Evolutionary conservation across 2,329 filamentous ascomycete genomes (phyloP), one percentile per base, ranked within the genome.

Genomic region (Aureobasidium musti): DNA sequence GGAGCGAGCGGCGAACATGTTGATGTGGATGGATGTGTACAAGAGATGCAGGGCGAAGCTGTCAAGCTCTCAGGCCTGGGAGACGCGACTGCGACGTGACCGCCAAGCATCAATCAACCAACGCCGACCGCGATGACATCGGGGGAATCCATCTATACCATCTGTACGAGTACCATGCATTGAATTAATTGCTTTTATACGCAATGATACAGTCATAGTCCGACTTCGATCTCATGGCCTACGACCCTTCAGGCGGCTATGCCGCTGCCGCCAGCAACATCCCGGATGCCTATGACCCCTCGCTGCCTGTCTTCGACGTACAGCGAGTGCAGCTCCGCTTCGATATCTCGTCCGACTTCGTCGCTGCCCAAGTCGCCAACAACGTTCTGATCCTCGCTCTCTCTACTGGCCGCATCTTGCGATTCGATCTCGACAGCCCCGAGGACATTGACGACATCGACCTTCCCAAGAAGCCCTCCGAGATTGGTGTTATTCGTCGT

Each of bases 371-470:
- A 79, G 94, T 98, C 66, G 93, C 94, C 70, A 98, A 99, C 79
- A 97, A 99, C 82, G 93, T 98, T 69, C 85, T 99, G 67, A 88
- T 98, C 26, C 83, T 99, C 61, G 95, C 95, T 47, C 85, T 99
- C 43, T 94, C 92, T 5, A 97, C 94, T 67, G 92, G 92, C 60
- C 89, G 94, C 72, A 95, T 99, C 70, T 82, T 99, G 68, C 88
- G 95, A 68, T 99, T 99, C 77, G 95, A 98, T 77, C 82, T 98
- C 61, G 92, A 97, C 78, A 91, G 89, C 74, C 91, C 95, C 6
- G 91, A 93, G 75, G 95, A 99, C 78, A 97, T 99, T 74, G 95
- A 99, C 80, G 79, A 99, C 79, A 97, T 99, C 77, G 95, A 99
- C 77, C 87, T 99, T 8, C 95, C 95, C 43, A 97, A 96, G 81